Conservation (phyloP, 805 yeast genomes). For the Ogataea pini region DNA sequence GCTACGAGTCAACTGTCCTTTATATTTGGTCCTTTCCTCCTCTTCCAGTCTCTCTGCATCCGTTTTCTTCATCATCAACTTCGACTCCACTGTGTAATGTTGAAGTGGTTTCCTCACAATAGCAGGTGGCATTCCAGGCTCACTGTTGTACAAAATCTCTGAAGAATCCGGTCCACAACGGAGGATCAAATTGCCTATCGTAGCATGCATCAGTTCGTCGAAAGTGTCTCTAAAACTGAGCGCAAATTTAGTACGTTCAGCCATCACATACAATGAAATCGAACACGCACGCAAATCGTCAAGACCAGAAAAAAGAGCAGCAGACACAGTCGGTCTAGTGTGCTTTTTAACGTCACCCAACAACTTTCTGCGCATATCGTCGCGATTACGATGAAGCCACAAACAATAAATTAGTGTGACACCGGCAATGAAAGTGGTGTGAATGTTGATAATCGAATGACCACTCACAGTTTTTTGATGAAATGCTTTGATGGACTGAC, state of each 20-base stretch:
- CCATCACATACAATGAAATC: slow-evolving; percentile 62
- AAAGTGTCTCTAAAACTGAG: slow-evolving; percentile 64
- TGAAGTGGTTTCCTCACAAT: slow-evolving; percentile 46
- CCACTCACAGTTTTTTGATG: slow-evolving; percentile 64
- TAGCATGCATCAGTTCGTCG: slow-evolving; percentile 65
- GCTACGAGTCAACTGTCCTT: slow-evolving; percentile 50
- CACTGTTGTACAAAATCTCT: slow-evolving; percentile 48
- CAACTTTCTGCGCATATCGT: slow-evolving; percentile 54
- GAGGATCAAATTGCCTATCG: slow-evolving; percentile 60
- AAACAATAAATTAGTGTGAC: slow-evolving; percentile 65
- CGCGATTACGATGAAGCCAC: slow-evolving; percentile 64
- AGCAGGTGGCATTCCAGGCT: slow-evolving; percentile 63
- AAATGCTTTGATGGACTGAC: slow-evolving; percentile 62
- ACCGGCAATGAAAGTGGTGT: slow-evolving; percentile 69
- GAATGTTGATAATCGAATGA: slow-evolving; percentile 66
- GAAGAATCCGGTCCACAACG: slow-evolving; percentile 65
- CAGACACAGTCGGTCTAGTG: slow-evolving; percentile 59
- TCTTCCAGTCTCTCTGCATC: slow-evolving; percentile 44
- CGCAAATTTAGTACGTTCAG: slow-evolving; percentile 64
- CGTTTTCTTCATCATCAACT: slow-evolving; percentile 33
- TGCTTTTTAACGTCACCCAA: slow-evolving; percentile 60
- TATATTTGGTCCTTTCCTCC: slow-evolving; percentile 47
- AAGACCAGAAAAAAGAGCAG: slow-evolving; percentile 51
- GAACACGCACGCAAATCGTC: slow-evolving; percentile 70
- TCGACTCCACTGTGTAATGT: slow-evolving; percentile 38